A percentile compares a stretch with the other conserved stretches of the same genome.
phyloP scores from a whole-genome alignment of 1,284 basidiomycete genomes.

The Ganoderma multipileum region DNA sequence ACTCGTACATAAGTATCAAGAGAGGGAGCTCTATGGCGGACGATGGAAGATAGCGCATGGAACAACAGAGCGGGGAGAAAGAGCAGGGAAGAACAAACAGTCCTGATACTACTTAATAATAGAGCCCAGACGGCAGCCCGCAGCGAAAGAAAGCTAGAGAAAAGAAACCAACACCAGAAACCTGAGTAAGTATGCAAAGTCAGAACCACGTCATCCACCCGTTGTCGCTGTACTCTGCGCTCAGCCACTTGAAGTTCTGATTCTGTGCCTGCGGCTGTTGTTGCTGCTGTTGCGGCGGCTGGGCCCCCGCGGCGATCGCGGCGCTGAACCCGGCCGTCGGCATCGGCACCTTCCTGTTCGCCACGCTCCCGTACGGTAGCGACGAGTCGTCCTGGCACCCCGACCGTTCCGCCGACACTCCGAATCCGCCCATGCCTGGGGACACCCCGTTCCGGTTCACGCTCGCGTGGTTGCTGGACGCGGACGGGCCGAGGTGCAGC shows the following conservation, averaged over 20 bases:
- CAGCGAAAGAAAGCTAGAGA: background rate
- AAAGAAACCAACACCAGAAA: background rate
- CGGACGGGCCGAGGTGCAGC: slow-evolving; percentile 22
- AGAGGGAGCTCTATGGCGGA: background rate
- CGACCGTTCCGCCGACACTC: slow-evolving; percentile 30
- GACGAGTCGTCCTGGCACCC: slow-evolving; percentile 27
- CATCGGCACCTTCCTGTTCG: background rate
- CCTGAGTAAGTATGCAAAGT: background rate
- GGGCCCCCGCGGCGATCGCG: slow-evolving; percentile 7
- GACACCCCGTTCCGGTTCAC: background rate
- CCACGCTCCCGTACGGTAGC: slow-evolving; percentile 10
- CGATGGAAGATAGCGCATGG: background rate
- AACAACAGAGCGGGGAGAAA: background rate
- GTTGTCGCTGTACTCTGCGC: slow-evolving; percentile 38
- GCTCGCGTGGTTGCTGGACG: background rate
- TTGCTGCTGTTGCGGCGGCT: slow-evolving; percentile 5
- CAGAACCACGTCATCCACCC: slow-evolving; percentile 43
- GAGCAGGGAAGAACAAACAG: too few relatives aligned
- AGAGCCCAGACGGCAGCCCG: background rate
- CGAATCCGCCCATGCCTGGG: slow-evolving; percentile 22
- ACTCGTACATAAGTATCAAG: slow-evolving; percentile 14
- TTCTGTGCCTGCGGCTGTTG: background rate
- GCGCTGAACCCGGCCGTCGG: slow-evolving; percentile 15
- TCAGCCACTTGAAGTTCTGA: slow-evolving; percentile 31
- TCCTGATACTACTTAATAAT: background rate